phyloP scores from a whole-genome alignment of 2,329 filamentous ascomycete species.

The Teratosphaeria nubilosa region DNA sequence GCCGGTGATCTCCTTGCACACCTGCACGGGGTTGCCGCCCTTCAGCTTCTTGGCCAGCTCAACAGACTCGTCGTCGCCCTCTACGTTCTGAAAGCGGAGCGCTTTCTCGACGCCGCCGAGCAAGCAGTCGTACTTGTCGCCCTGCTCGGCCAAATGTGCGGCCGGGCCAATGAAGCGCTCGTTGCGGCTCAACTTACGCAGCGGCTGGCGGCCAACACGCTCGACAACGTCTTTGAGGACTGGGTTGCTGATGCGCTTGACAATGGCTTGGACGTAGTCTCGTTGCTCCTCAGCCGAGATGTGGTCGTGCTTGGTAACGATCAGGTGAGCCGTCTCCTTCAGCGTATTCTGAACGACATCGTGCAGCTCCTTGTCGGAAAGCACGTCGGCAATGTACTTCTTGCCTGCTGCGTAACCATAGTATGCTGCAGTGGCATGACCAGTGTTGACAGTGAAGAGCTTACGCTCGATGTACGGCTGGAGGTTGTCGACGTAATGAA shows the following conservation, averaged over 20 bases:
- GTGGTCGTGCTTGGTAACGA: slow-evolving; percentile 69
- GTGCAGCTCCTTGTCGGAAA: slow-evolving; percentile 71
- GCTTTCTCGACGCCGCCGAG: slow-evolving; percentile 82
- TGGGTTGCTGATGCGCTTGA: slow-evolving; percentile 86
- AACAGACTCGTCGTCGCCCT: slow-evolving; percentile 79
- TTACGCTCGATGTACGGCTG: slow-evolving; percentile 97
- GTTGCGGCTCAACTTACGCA: slow-evolving; percentile 88
- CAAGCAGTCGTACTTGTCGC: slow-evolving; percentile 60
- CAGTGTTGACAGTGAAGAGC: slow-evolving; percentile 98
- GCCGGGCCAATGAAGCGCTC: slow-evolving; percentile 94
- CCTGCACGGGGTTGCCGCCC: slow-evolving; percentile 59
- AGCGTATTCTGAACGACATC: slow-evolving; percentile 70
- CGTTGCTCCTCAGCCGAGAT: slow-evolving; percentile 67
- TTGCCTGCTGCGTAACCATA: slow-evolving; percentile 82
- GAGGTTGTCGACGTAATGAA: slow-evolving; percentile 88
- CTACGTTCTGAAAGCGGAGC: slow-evolving; percentile 89
- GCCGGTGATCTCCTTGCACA: slow-evolving; percentile 72
- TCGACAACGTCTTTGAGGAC: slow-evolving; percentile 86
- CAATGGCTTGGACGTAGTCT: slow-evolving; percentile 83
- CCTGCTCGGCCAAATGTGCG: slow-evolving; percentile 74
- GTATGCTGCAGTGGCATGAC: slow-evolving; percentile 92
- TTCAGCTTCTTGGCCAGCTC: slow-evolving; percentile 82
- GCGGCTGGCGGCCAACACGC: slow-evolving; percentile 86
- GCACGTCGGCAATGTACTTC: slow-evolving; percentile 78
- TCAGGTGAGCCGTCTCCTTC: slow-evolving; percentile 74